phyloP scores from a whole-genome alignment of 1,284 basidiomycete species.

The Sanghuangporus weigelae region DNA sequence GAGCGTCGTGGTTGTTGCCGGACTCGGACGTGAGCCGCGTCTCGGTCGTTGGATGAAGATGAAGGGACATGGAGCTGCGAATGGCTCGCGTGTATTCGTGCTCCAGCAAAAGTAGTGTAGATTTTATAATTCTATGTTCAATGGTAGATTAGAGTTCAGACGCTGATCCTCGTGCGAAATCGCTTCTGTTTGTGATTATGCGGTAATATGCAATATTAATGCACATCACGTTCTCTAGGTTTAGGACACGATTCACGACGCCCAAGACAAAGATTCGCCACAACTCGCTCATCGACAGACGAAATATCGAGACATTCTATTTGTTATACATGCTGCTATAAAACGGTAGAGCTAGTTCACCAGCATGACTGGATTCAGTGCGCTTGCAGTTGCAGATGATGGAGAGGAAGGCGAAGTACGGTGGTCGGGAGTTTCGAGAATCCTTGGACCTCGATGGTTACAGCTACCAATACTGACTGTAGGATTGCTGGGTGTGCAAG shows the following conservation, averaged over 20 bases:
- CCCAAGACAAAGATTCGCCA: background rate
- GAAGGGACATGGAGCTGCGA: slow-evolving; percentile 35
- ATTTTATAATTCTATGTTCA: slow-evolving; percentile 31
- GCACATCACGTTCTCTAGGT: no score
- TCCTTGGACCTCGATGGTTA: slow-evolving; percentile 56
- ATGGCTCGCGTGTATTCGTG: slow-evolving; percentile 13
- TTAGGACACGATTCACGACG: background rate
- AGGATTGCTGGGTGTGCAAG: slow-evolving; percentile 76
- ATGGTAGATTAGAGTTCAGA: background rate
- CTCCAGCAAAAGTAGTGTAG: slow-evolving; percentile 35
- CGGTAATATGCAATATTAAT: background rate
- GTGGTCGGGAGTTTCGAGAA: slow-evolving; percentile 49
- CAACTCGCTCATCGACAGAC: background rate
- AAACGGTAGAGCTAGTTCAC: background rate
- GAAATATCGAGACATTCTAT: background rate
- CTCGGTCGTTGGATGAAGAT: slow-evolving; percentile 84
- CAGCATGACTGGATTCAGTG: slow-evolving; percentile 43
- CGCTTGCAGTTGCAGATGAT: slow-evolving; percentile 34
- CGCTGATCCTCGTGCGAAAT: background rate
- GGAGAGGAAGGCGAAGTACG: slow-evolving; percentile 32
- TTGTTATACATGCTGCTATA: background rate
- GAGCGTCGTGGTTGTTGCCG: slow-evolving; percentile 68
- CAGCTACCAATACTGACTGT: slow-evolving; percentile 71
- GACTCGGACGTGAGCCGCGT: slow-evolving; percentile 82
- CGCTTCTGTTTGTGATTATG: background rate